Base-by-base conservation (phyloP, 2,329 filamentous ascomycete species). In the Ophiostoma triangulosporum region DNA sequence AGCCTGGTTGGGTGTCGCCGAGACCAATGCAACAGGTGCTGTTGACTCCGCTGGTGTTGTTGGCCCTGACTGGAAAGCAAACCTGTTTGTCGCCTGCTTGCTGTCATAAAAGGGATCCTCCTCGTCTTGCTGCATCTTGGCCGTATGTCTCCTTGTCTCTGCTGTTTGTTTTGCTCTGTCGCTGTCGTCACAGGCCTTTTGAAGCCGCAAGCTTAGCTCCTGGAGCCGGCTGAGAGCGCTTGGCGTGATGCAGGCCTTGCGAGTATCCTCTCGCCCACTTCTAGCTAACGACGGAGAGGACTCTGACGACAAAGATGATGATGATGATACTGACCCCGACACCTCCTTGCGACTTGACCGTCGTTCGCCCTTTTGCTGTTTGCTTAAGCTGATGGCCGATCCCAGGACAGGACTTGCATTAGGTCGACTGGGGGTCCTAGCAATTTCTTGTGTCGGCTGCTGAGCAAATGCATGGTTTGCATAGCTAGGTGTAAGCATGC, bases 271-370 rank as follows among this genome's bases (percentile, higher is more conserved):
- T 15, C 55, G 54, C 7, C 58, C 58, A 29, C 58, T 60, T n/a
- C 58, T 48, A 20, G 58, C 57, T 17, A 60, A 50, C 1, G 58
- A 60, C 3, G 57, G 53, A 1, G 58, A 60, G 0, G 58, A 59
- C 0, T 53, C 24, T 1, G 35, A 26, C 6, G 56, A 48, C 2
- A 33, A 32, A 3, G 38, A 40, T 1, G 52, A 53, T n/a, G 26
- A 51, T 5, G 24, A 17, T 5, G 26, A 51, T 5, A n/a, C 12
- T 5, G 48, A 43, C 20, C 14, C 20, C 14, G 20, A 14, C 6
- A 5, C 20, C 20, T 43, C 38, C 11, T 17, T 17, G 20, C 12
- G 20, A 24, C 14, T 11, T 43, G 17, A 20, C 3, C 38, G 20
- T 14, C 3, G 38, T 17, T 17, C 11, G 14, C 8, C 12, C 22